These are phyloP conservation scores for Nigrospora sphaerica DNA, from an alignment of 2,329 filamentous ascomycete genomes.

Conservation along the genomic window DNA sequence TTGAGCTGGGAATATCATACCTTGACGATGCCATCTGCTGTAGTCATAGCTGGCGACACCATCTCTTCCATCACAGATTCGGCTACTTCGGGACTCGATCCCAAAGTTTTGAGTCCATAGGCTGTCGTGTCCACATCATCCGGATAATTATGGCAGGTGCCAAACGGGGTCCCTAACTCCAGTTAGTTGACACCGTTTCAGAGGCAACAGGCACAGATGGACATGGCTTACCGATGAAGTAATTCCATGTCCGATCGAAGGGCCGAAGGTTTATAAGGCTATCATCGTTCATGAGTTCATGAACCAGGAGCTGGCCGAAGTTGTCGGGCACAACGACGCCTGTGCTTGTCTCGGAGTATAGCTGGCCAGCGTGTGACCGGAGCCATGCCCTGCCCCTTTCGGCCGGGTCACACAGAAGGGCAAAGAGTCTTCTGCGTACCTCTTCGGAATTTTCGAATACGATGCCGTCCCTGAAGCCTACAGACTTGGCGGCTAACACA, in stretches of 20 bases:
- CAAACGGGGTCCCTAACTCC: not conserved
- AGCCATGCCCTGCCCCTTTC: not conserved
- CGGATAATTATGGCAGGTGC: not conserved
- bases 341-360: not conserved
- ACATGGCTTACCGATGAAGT: not conserved
- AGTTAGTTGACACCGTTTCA: not conserved
- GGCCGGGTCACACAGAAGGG: not conserved
- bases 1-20: not conserved
- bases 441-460: not conserved
- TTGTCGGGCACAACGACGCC: not conserved
- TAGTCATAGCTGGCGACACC: not conserved
- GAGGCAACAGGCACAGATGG: not conserved
- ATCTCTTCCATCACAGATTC: not conserved
- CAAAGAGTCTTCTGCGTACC: not conserved
- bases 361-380: not conserved
- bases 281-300: not conserved
- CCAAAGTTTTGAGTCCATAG: not conserved
- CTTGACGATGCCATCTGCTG: not conserved
- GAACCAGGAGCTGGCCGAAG: not conserved
- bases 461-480: not conserved
- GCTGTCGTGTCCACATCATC: not conserved
- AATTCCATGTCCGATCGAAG: not conserved
- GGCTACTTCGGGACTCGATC: not conserved
- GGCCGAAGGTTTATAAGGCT: not conserved
- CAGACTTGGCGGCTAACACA: not conserved